Evolutionary conservation across 108 stramenopile genomes (phyloP).

Genomic region (Poteriospumella lacustris): DNA sequence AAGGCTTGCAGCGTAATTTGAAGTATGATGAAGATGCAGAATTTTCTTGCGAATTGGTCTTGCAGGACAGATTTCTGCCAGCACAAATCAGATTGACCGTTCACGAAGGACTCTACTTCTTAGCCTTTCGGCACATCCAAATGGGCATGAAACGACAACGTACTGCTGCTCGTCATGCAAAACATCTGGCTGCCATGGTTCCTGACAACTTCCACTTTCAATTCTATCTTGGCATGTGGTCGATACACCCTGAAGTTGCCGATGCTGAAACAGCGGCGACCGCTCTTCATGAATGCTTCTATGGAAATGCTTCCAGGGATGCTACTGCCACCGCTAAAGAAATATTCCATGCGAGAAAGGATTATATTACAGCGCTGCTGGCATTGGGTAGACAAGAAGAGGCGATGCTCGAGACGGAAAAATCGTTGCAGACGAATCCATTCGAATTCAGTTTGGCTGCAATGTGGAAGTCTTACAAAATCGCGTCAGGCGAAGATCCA

Average conservation of each 20-base stretch:
- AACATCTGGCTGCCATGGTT: background rate
- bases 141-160: background rate
- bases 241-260: background rate
- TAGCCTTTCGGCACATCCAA: background rate
- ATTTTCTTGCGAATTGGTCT: slow-evolving; percentile 9
- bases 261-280: background rate
- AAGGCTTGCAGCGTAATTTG: background rate
- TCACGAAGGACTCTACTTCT: slow-evolving; percentile 10
- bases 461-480: too few relatives aligned
- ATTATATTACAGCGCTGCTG: background rate
- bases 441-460: background rate
- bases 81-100: slow-evolving; percentile 18
- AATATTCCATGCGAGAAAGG: background rate
- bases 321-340: background rate
- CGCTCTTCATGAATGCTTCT: background rate
- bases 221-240: background rate
- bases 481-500: too few relatives aligned
- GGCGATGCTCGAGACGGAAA: too few relatives aligned
- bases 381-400: background rate
- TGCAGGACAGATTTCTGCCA: slow-evolving; percentile 22
- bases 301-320: background rate
- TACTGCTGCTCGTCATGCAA: background rate
- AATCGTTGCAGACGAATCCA: background rate
- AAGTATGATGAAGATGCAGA: slow-evolving; percentile 13
- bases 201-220: background rate